Conservation (phyloP, 78 protist genomes). For the Dictyostelium firmibasis region DNA sequence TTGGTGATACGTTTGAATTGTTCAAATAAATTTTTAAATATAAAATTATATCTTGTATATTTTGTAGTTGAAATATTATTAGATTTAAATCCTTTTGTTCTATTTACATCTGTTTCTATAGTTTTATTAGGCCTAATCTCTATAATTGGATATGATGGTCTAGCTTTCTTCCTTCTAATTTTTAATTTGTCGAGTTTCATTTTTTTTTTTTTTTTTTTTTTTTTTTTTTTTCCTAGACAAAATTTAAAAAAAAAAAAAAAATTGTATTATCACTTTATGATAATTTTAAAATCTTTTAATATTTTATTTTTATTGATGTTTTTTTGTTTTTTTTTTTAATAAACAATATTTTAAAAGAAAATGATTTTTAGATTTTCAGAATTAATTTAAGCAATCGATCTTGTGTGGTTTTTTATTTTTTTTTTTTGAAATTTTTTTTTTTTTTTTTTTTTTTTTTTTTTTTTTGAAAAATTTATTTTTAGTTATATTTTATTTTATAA, state of each 20-base stretch:
- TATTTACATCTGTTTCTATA: neutral
- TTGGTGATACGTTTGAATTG: conserved; percentile 81
- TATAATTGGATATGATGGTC: conserved; percentile 45
- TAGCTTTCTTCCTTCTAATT: conserved; percentile 24
- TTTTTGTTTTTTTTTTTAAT: too few species aligned
- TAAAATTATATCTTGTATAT: conserved; percentile 42
- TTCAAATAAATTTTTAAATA: conserved; percentile 78
- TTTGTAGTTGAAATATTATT: conserved; percentile 38
- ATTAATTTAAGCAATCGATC: neutral
- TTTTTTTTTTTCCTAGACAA: too few species aligned
- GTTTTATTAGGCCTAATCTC: neutral
- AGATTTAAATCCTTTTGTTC: neutral
- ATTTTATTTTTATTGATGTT: too few species aligned
- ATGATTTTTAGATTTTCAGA: neutral
- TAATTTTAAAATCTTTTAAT: neutral
- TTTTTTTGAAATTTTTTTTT: too few species aligned
- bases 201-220: neutral
- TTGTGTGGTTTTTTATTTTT: neutral
- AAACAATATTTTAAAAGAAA: neutral
- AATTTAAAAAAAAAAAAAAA: neutral
- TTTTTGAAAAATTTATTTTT: neutral
- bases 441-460: neutral
- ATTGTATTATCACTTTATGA: neutral
- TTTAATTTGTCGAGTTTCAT: neutral
- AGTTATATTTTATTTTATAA: neutral